Conservation (phyloP, 495 filamentous ascomycete genomes). For the Amorphotheca resinae region DNA sequence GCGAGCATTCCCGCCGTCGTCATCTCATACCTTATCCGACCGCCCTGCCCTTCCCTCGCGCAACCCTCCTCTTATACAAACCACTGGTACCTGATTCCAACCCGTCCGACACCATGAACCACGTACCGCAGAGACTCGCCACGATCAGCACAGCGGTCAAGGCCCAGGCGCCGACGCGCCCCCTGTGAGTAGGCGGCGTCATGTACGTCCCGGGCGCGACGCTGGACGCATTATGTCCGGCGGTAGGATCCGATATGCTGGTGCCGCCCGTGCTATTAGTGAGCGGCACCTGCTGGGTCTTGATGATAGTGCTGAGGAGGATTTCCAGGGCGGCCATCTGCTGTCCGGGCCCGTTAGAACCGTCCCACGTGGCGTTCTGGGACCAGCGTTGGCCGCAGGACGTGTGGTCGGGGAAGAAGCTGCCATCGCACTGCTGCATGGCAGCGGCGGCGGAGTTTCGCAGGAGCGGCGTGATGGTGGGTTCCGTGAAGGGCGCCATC, state of each 20-base stretch:
- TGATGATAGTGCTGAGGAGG: slow-evolving; percentile 42
- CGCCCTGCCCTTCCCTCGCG: no score
- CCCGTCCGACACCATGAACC: no score
- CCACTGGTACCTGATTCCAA: no score
- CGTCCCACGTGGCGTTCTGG: slow-evolving; percentile 45
- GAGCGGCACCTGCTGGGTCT: slow-evolving; percentile 32
- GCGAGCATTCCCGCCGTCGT: no score
- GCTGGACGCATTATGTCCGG: slow-evolving; percentile 32
- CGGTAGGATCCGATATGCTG: slow-evolving; percentile 56
- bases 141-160: slow-evolving; percentile 32
- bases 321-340: slow-evolving; percentile 60
- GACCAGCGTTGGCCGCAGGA: slow-evolving; percentile 65
- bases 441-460: slow-evolving; percentile 51
- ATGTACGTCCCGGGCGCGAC: slow-evolving; percentile 11
- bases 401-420: slow-evolving; percentile 30
- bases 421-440: slow-evolving; percentile 56
- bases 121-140: not conserved
- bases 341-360: slow-evolving; percentile 46
- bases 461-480: slow-evolving; percentile 32
- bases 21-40: no score
- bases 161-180: slow-evolving; percentile 48
- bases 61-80: no score
- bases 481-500: slow-evolving; percentile 37
- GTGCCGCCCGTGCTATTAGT: slow-evolving; percentile 58
- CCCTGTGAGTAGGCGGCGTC: slow-evolving; percentile 32